Evolutionary conservation across 345 rosid genomes (phyloP).

Genomic region (Bruguiera parviflora): DNA sequence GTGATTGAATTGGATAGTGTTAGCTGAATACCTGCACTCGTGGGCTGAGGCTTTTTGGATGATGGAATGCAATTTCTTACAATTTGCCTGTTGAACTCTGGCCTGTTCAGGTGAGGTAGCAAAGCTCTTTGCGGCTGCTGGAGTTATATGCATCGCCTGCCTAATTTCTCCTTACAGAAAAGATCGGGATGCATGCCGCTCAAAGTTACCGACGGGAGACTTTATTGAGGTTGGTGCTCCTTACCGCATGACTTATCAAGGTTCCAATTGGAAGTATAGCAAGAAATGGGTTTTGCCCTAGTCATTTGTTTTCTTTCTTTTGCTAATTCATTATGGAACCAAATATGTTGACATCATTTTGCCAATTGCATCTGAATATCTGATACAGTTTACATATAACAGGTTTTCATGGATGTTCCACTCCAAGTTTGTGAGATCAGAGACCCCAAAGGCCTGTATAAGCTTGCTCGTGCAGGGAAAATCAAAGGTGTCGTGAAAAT

Average conservation of each 20-base stretch:
- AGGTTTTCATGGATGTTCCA: slow-evolving; percentile 37
- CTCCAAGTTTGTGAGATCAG: slow-evolving; percentile 28
- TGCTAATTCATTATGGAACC: not conserved
- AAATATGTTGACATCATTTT: not conserved
- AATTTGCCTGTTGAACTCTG: not conserved
- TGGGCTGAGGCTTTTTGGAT: not conserved
- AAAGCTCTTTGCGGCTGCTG: slow-evolving; percentile 23
- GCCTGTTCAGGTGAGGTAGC: slow-evolving; percentile 18
- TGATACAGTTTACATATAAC: not conserved
- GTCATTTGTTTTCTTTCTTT: not conserved
- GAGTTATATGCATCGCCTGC: slow-evolving; percentile 26
- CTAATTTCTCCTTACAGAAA: slow-evolving; percentile 26
- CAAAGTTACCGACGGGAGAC: slow-evolving; percentile 19
- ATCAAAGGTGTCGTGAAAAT: slow-evolving; percentile 19
- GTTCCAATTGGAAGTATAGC: not conserved
- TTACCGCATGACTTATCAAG: not conserved
- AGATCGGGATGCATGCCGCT: slow-evolving; percentile 25
- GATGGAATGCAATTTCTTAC: not conserved
- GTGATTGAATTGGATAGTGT: too few relatives aligned
- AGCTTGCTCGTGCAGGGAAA: slow-evolving; percentile 33
- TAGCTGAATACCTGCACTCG: not conserved
- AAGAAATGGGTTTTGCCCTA: not conserved
- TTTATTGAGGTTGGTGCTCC: slow-evolving; percentile 25
- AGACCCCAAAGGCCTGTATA: slow-evolving; percentile 33
- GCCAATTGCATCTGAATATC: not conserved